Conservation (phyloP, 805 yeast genomes). For the Wickerhamiella cacticola region DNA sequence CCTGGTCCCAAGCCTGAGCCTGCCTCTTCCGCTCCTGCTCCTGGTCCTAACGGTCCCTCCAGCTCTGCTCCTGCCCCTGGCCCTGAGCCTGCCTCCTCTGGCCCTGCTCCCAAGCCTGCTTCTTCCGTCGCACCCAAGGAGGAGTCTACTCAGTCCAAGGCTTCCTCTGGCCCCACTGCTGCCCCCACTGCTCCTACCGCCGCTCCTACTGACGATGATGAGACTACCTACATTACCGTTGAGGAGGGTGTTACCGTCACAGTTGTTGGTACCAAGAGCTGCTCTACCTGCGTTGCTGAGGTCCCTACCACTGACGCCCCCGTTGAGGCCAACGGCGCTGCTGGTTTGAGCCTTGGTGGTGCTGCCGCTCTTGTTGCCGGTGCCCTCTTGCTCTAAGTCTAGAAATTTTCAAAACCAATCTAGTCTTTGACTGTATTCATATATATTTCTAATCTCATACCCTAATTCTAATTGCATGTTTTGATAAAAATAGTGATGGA, state of each 20-base stretch:
- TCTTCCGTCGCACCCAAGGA: not conserved
- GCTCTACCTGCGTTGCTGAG: constrained; percentile 11
- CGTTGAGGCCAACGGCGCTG: constrained; percentile 17
- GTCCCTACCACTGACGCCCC: constrained; percentile 14
- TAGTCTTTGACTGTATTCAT: not conserved
- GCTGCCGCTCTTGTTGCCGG: constrained; percentile 18
- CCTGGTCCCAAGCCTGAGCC: constrained; percentile 10
- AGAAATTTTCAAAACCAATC: not conserved
- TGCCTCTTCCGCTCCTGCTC: not conserved
- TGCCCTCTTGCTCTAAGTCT: constrained; percentile 16
- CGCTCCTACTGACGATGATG: constrained; percentile 8
- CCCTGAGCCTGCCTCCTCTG: constrained; percentile 18
- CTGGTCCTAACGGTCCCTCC: constrained; percentile 10
- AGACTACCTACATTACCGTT: constrained; percentile 15
- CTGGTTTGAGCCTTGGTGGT: constrained; percentile 18
- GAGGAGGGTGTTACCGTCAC: constrained; percentile 22
- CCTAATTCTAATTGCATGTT: constrained; percentile 3
- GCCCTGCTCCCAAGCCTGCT: constrained; percentile 17
- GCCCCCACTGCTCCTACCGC: constrained; percentile 14
- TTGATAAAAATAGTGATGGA: no score
- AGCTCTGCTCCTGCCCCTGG: constrained; percentile 4
- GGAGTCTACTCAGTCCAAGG: constrained; percentile 12
- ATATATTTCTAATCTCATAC: constrained; percentile 2
- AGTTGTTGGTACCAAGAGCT: constrained; percentile 16
- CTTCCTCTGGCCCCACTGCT: constrained; percentile 16